Conservation (phyloP, 2,329 filamentous ascomycete species). For the Penicillium janthinellum region DNA sequence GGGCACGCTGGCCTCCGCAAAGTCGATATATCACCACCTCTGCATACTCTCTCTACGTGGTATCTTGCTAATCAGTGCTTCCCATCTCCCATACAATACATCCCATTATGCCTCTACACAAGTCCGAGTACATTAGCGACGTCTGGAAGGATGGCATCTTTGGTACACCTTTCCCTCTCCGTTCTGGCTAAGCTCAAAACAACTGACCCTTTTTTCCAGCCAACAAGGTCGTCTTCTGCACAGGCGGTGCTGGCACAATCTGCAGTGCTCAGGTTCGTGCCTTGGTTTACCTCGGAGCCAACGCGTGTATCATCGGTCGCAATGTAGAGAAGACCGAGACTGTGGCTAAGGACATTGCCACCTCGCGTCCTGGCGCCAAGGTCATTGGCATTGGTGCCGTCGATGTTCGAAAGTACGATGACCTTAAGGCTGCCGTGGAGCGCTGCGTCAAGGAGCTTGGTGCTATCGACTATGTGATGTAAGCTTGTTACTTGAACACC, state of each 20-base stretch:
- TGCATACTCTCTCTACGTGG: background rate
- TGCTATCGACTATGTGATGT: conserved; percentile 90
- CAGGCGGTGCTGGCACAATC: conserved; percentile 89
- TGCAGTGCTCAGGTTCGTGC: conserved; percentile 93
- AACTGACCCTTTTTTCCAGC: conserved; percentile 51
- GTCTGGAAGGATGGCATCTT: conserved; percentile 90
- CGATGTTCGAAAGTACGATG: conserved; percentile 72
- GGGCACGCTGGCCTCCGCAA: conserved; percentile 4
- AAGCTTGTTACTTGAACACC: conserved; percentile 30
- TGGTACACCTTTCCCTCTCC: conserved; percentile 51
- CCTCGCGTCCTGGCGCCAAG: conserved; percentile 73
- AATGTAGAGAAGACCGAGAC: conserved; percentile 84
- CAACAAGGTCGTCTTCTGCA: conserved; percentile 90
- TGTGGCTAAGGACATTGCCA: conserved; percentile 79
- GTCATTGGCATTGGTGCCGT: conserved; percentile 80
- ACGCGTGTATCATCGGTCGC: conserved; percentile 91
- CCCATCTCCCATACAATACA: background rate
- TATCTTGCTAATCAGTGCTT: background rate
- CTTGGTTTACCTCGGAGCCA: conserved; percentile 84
- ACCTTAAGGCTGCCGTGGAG: conserved; percentile 72
- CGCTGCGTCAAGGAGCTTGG: conserved; percentile 81
- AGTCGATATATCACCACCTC: background rate
- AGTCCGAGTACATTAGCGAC: conserved; percentile 75
- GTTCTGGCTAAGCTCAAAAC: background rate
- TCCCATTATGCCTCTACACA: conserved; percentile 65